Conservation (phyloP, 495 filamentous ascomycete species). For the Xylaria sp. region DNA sequence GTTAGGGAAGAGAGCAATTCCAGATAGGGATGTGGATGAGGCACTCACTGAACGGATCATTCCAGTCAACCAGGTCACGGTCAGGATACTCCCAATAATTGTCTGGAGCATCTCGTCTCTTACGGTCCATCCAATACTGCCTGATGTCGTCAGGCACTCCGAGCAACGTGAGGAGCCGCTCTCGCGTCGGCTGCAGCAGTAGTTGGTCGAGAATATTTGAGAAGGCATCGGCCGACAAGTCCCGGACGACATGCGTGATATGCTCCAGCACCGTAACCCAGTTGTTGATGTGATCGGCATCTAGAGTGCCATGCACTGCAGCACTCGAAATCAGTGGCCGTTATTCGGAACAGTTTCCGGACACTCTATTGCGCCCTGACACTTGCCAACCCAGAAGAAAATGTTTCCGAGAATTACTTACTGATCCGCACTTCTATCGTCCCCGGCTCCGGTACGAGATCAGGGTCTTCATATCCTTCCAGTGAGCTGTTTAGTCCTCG, state of each 20-base stretch:
- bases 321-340: not conserved
- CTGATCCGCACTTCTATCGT: conserved; percentile 35
- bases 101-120: not conserved
- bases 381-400: not conserved
- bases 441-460: not conserved
- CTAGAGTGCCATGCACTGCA: conserved; percentile 38
- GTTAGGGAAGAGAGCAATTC: not conserved
- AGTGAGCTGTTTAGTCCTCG: conserved; percentile 11
- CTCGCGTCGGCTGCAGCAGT: not conserved
- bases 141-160: conserved; percentile 14
- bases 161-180: conserved; percentile 19
- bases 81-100: conserved; percentile 33
- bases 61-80: conserved; percentile 32
- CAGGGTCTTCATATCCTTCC: not conserved
- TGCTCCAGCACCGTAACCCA: conserved; percentile 29
- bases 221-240: not conserved
- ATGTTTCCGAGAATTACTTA: not conserved
- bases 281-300: conserved; percentile 35
- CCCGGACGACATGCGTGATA: conserved; percentile 23
- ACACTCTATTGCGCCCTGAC: not conserved
- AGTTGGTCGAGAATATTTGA: not conserved
- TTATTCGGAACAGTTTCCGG: not conserved
- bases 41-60: conserved; percentile 27
- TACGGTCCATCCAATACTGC: conserved; percentile 19
- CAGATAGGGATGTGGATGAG: not conserved